These are phyloP conservation scores for Sarocladium kiliense DNA, from an alignment of 2,329 filamentous ascomycete species.

Conservation along the genomic window DNA sequence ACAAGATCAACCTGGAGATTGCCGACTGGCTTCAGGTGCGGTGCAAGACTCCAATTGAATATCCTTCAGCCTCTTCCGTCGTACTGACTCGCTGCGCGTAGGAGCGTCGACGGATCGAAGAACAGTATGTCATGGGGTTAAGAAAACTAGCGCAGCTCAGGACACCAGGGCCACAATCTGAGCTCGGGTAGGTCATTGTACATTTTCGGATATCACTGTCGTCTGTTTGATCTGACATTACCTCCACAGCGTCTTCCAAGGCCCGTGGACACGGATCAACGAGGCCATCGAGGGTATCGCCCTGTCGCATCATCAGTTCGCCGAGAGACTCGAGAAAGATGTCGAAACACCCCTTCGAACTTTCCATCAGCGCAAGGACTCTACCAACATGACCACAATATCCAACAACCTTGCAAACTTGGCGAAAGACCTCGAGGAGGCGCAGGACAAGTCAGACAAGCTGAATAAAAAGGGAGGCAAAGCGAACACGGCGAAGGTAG, in stretches of 20 bases:
- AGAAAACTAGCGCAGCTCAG: conserved; percentile 73
- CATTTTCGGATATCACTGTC: no score
- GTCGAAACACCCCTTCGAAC: conserved; percentile 78
- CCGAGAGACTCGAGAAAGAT: conserved; percentile 78
- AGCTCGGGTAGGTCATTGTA: conserved; percentile 71
- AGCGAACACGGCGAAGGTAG: conserved; percentile 71
- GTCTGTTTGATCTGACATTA: no score
- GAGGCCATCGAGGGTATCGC: conserved; percentile 75
- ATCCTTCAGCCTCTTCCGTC: no score
- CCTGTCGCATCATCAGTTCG: conserved; percentile 75
- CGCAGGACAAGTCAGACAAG: conserved; percentile 82
- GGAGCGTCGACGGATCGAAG: conserved; percentile 91
- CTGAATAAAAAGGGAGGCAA: conserved; percentile 73
- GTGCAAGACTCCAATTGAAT: conserved; percentile 46
- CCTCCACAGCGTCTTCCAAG: conserved; percentile 86
- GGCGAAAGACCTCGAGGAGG: conserved; percentile 78
- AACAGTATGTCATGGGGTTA: conserved; percentile 77
- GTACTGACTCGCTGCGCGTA: background rate
- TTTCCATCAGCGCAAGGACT: conserved; percentile 70
- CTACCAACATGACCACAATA: conserved; percentile 75
- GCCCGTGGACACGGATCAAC: conserved; percentile 85
- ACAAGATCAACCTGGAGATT: conserved; percentile 81
- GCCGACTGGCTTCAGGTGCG: conserved; percentile 82
- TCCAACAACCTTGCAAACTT: conserved; percentile 74
- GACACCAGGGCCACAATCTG: conserved; percentile 68